These are phyloP conservation scores for Juncus effusus DNA, from an alignment of 176 grass and related monocot species.

Conservation along the genomic window DNA sequence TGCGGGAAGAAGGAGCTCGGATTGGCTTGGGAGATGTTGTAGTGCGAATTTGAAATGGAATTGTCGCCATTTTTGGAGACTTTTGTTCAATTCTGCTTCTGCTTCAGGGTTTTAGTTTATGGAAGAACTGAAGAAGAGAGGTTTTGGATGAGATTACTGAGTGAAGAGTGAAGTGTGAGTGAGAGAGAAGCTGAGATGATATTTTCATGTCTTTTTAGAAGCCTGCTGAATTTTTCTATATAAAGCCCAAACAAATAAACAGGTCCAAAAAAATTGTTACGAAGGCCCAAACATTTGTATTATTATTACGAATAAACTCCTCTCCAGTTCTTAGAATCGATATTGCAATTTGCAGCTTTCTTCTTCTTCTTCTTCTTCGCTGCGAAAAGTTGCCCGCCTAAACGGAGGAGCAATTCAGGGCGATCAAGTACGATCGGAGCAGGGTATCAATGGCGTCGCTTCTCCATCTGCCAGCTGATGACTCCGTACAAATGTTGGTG, in stretches of 20 bases:
- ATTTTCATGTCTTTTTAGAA: neutral
- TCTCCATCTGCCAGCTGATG: constrained; percentile 66
- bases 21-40: neutral
- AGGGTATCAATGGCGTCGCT: constrained; percentile 28
- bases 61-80: constrained; percentile 8
- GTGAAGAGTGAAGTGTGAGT: neutral
- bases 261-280: too few species aligned
- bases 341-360: too few species aligned
- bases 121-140: neutral
- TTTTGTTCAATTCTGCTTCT: neutral
- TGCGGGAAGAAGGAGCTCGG: neutral
- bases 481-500: constrained; percentile 58
- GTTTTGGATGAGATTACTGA: neutral
- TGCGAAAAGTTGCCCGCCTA: too few species aligned
- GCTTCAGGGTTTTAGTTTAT: neutral
- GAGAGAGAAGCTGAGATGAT: neutral
- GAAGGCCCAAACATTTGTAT: too few species aligned
- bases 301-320: too few species aligned
- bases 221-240: too few species aligned
- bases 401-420: too few species aligned
- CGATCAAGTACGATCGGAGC: too few species aligned
- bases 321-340: too few species aligned
- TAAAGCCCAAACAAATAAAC: too few species aligned
- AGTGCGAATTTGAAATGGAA: constrained; percentile 14
- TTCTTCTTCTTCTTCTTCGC: too few species aligned